A percentile compares a stretch with the other conserved stretches of the same genome.
Evolutionary conservation across 352 stramenopile species (phyloP).

Genomic region (Achlya hypogyna): DNA sequence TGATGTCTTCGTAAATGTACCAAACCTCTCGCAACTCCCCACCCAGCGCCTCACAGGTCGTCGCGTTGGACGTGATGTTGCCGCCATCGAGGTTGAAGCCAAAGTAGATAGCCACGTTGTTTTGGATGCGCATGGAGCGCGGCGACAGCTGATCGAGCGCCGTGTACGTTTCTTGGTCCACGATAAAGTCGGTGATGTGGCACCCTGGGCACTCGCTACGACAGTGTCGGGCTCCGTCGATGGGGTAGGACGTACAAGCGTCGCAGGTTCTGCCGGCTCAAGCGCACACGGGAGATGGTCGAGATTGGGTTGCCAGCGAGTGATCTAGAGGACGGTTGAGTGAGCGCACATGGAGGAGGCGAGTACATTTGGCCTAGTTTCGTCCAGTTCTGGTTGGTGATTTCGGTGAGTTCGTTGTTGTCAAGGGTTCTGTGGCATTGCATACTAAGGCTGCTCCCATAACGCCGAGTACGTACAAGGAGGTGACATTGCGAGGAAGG

Average conservation of each 20-base stretch:
- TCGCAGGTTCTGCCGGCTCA: neutral
- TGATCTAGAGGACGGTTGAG: neutral
- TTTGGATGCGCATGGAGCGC: neutral
- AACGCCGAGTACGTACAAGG: neutral
- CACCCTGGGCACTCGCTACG: neutral
- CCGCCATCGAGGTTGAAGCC: neutral
- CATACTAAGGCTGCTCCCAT: neutral
- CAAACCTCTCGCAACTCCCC: constrained; percentile 2
- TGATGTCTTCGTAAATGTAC: neutral
- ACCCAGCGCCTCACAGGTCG: neutral
- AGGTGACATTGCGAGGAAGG: neutral
- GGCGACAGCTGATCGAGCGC: constrained; percentile 7
- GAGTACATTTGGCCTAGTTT: neutral
- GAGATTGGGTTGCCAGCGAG: neutral
- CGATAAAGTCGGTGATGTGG: neutral
- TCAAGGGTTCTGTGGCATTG: constrained; percentile 23
- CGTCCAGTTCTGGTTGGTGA: constrained; percentile 7
- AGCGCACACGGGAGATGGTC: neutral
- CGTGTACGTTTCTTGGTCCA: neutral
- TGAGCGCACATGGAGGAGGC: neutral
- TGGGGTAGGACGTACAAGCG: neutral
- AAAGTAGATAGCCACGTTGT: neutral
- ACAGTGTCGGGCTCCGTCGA: neutral
- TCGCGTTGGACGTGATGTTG: neutral
- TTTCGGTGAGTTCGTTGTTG: neutral